These are phyloP conservation scores for Monilinia fructicola DNA, from an alignment of 2,329 filamentous ascomycete genomes.

Conservation along the genomic window DNA sequence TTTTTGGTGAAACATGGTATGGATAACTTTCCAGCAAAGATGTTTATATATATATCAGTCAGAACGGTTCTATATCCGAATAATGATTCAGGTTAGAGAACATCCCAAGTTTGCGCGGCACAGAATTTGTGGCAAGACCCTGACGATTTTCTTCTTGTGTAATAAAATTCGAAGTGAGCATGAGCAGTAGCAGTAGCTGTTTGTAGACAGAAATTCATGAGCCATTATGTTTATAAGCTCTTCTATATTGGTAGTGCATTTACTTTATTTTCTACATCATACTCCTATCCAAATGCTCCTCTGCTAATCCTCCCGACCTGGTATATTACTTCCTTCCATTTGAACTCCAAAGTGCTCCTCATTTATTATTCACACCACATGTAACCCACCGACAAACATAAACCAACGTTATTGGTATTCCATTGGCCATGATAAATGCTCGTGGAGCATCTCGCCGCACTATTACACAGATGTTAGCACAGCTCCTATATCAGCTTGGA, in stretches of 20 bases:
- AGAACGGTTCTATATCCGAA: neutral
- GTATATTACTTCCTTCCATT: conserved; percentile 3
- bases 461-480: neutral
- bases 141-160: neutral
- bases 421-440: neutral
- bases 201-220: neutral
- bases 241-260: neutral
- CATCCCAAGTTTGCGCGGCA: neutral
- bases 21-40: neutral
- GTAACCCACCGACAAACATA: neutral
- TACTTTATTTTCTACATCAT: neutral
- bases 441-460: neutral
- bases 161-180: neutral
- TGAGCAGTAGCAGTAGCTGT: neutral
- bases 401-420: neutral
- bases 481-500: neutral
- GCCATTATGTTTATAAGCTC: neutral
- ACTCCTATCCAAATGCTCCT: neutral
- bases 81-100: neutral
- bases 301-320: neutral
- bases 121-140: neutral
- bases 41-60: neutral
- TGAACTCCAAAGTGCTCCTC: conserved; percentile 4
- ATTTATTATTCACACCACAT: neutral
- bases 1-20: neutral